Evolutionary conservation across 1,139 yeast genomes (phyloP).

Genomic region (Ogataea hybrid): DNA sequence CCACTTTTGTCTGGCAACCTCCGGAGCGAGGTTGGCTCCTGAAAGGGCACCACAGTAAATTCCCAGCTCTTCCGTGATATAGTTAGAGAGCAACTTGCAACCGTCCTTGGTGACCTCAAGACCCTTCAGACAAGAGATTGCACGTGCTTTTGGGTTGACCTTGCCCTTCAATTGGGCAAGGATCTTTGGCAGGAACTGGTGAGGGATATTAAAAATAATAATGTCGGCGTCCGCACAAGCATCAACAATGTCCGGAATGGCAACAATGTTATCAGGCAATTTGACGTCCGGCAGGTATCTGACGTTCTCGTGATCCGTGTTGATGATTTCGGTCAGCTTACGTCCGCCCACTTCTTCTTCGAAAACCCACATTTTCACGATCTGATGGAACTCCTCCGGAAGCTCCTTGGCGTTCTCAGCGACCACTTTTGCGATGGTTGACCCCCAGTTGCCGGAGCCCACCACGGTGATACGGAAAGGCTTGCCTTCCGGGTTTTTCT

Average conservation of each 20-base stretch:
- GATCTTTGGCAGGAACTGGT: slow-evolving; percentile 79
- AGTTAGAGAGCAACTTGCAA: too few species aligned
- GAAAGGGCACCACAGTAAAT: too few species aligned
- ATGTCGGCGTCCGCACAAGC: slow-evolving; percentile 79
- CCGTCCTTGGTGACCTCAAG: too few species aligned
- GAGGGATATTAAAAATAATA: slow-evolving; percentile 88
- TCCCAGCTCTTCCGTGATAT: too few species aligned
- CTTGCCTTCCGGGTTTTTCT: slow-evolving; percentile 23
- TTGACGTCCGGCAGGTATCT: slow-evolving; percentile 79
- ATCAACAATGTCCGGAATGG: slow-evolving; percentile 76
- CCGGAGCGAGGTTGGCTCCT: too few species aligned
- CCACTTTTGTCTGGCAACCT: too few species aligned
- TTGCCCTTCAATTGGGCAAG: slow-evolving; percentile 75
- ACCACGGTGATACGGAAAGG: slow-evolving; percentile 53
- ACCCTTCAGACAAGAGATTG: too few species aligned
- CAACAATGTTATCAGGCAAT: slow-evolving; percentile 77
- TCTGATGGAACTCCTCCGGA: slow-evolving; percentile 61
- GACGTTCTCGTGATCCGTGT: slow-evolving; percentile 83
- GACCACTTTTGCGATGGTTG: slow-evolving; percentile 90
- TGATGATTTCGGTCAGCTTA: slow-evolving; percentile 83
- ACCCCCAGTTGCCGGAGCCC: slow-evolving; percentile 91
- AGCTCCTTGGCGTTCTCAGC: slow-evolving; percentile 79
- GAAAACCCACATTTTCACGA: slow-evolving; percentile 93
- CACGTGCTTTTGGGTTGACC: too few species aligned
- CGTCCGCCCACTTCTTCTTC: slow-evolving; percentile 73